phyloP scores from a whole-genome alignment of 148 eudicot species.

The Dianthus caryophyllus region DNA sequence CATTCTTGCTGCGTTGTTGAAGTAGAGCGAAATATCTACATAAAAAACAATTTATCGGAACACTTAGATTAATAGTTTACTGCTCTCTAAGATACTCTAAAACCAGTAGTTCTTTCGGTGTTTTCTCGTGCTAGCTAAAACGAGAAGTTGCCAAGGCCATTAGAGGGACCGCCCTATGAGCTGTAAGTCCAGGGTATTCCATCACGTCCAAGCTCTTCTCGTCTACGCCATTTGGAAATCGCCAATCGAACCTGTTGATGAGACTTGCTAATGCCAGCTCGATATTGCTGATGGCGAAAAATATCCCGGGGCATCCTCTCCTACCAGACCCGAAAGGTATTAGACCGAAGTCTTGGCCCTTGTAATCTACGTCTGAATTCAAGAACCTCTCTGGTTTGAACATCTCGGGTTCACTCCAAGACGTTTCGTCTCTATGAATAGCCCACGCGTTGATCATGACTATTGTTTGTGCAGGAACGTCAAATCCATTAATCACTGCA shows the following conservation, averaged over 20 bases:
- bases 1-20: too few species aligned
- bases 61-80: neutral
- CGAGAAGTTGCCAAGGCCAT: slow-evolving; percentile 33
- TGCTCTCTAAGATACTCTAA: neutral
- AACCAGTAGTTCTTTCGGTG: neutral
- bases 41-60: neutral
- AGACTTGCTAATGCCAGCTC: slow-evolving; percentile 41
- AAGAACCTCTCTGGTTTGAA: slow-evolving; percentile 36
- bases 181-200: slow-evolving; percentile 28
- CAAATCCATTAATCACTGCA: slow-evolving; percentile 19
- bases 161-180: slow-evolving; percentile 33
- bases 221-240: slow-evolving; percentile 20
- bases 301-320: slow-evolving; percentile 33
- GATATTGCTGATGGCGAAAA: slow-evolving; percentile 18
- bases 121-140: slow-evolving; percentile 7
- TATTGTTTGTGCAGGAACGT: slow-evolving; percentile 25
- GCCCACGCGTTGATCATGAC: slow-evolving; percentile 33
- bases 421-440: slow-evolving; percentile 28
- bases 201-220: slow-evolving; percentile 32
- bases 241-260: slow-evolving; percentile 31
- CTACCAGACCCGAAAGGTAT: slow-evolving; percentile 42
- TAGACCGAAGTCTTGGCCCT: slow-evolving; percentile 33
- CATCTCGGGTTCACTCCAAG: slow-evolving; percentile 31
- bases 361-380: slow-evolving; percentile 17
- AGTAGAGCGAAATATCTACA: neutral